Evolutionary conservation across 2,329 filamentous ascomycete species (phyloP).

Genomic region (Sphaerulina vaccinii): DNA sequence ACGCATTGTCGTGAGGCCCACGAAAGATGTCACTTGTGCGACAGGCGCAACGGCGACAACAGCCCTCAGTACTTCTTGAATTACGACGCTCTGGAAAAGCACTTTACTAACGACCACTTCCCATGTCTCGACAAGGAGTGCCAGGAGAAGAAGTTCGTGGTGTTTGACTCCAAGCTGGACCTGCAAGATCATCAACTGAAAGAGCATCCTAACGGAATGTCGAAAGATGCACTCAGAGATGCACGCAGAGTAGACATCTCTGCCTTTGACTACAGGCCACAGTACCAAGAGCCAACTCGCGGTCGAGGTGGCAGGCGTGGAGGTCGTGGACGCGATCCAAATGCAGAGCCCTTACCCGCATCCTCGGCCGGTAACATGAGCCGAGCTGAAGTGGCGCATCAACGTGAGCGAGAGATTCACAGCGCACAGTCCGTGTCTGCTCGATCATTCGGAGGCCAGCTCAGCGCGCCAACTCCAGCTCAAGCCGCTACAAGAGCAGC

Average conservation of each 20-base stretch:
- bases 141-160: slow-evolving; percentile 94
- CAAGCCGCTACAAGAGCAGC: slow-evolving; percentile 27
- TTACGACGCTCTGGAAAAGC: slow-evolving; percentile 79
- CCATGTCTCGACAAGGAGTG: slow-evolving; percentile 83
- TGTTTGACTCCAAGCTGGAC: slow-evolving; percentile 93
- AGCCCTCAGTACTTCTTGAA: slow-evolving; percentile 88
- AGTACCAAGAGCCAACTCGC: slow-evolving; percentile 64
- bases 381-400: slow-evolving; percentile 85
- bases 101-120: slow-evolving; percentile 86
- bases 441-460: slow-evolving; percentile 75
- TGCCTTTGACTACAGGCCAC: slow-evolving; percentile 73
- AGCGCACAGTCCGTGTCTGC: slow-evolving; percentile 77
- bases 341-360: slow-evolving; percentile 72
- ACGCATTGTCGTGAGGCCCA: slow-evolving; percentile 91
- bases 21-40: slow-evolving; percentile 92
- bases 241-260: slow-evolving; percentile 84
- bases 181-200: slow-evolving; percentile 89
- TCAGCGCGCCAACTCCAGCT: slow-evolving; percentile 41
- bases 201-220: slow-evolving; percentile 73
- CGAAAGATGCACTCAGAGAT: slow-evolving; percentile 71
- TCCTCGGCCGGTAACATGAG: slow-evolving; percentile 78
- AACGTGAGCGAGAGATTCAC: slow-evolving; percentile 88
- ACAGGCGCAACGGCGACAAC: slow-evolving; percentile 61
- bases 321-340: slow-evolving; percentile 78
- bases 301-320: slow-evolving; percentile 43